Conservation (phyloP, 352 stramenopile species). For the Pythium dissotocum region DNA sequence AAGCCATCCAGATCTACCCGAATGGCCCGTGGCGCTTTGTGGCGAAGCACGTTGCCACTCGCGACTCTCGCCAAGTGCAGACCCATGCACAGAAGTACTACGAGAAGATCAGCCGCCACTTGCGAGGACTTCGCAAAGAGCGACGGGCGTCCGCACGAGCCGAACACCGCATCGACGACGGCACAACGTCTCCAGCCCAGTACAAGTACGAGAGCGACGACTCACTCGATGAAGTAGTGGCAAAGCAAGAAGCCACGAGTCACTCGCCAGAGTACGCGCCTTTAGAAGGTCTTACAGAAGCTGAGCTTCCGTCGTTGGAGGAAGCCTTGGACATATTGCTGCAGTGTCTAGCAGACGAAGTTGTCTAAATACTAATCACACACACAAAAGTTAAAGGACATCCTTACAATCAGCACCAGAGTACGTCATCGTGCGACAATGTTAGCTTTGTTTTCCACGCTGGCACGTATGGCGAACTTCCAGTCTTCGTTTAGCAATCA, state of each 20-base stretch:
- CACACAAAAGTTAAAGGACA: too few relatives aligned
- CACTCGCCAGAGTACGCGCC: too few relatives aligned
- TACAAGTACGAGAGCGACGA: too few relatives aligned
- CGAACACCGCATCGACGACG: constrained; percentile 24
- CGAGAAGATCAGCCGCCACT: constrained; percentile 64
- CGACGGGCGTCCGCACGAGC: constrained; percentile 35
- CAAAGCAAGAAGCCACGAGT: too few relatives aligned
- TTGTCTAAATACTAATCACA: neutral
- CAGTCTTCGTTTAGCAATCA: too few relatives aligned
- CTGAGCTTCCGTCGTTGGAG: constrained; percentile 18
- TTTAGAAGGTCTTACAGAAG: neutral
- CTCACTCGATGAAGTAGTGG: too few relatives aligned
- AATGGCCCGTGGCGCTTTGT: constrained; percentile 38
- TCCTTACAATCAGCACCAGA: neutral
- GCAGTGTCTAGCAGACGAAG: constrained; percentile 17
- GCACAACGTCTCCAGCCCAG: neutral
- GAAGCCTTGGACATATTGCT: constrained; percentile 24
- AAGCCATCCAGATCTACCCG: constrained; percentile 34
- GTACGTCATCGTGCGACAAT: too few relatives aligned
- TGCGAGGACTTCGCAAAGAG: constrained; percentile 58
- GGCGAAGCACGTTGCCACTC: constrained; percentile 30
- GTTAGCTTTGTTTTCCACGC: too few relatives aligned
- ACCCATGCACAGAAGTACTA: constrained; percentile 65
- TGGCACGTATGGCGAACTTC: too few relatives aligned
- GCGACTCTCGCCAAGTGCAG: constrained; percentile 64